Base-by-base conservation (phyloP, 768 basidiomycete species). In the Mycena galopus region DNA sequence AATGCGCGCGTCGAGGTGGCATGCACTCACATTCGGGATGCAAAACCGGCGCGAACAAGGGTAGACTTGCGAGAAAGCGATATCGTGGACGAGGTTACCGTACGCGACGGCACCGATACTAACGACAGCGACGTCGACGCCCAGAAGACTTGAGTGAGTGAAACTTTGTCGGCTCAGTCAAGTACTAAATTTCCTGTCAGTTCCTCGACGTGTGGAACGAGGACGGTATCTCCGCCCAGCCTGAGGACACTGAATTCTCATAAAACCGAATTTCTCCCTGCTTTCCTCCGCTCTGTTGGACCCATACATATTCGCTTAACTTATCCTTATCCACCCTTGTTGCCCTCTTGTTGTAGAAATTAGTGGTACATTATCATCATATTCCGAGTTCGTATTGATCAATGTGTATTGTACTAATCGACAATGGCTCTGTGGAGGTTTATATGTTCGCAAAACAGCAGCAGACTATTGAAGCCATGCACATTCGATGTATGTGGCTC, bases 121-220 rank as follows among this genome's bases (percentile, higher is more conserved):
- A 17, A 92, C 91, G 4, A 85, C 87, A 86, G 88, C 37, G 94
- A 97, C 75, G 84, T 88, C 51, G 83, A 85, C 9, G 74, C 76
- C 5, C 96, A 97, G 78, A 91, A 90, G 75, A 77, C 82, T 53
- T 87, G 84, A 77, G 96, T 97, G 78, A 79, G 90, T 81, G 4
- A 16, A 29, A 65, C 30, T 39, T 33, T 64, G 11, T 58, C 14
- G 58, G 39, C 30, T 50, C 14, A 1, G 25, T 3, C 21, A 17
- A 51, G 51, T 56, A 33, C 21, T 78, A 29, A 65, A 56, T 72
- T 53, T 23, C 21, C 33, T n/a, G 29, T 32, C 70, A 95, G 92
- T 93, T 94, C 80, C 83, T 94, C 63, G 89, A 91, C 72, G 89
- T 94, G 64, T 96, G 94, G 93, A 92, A 91, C 63, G 94, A 93